Base-by-base conservation (phyloP, 176 grass and related monocot genomes). In the Cocos nucifera region DNA sequence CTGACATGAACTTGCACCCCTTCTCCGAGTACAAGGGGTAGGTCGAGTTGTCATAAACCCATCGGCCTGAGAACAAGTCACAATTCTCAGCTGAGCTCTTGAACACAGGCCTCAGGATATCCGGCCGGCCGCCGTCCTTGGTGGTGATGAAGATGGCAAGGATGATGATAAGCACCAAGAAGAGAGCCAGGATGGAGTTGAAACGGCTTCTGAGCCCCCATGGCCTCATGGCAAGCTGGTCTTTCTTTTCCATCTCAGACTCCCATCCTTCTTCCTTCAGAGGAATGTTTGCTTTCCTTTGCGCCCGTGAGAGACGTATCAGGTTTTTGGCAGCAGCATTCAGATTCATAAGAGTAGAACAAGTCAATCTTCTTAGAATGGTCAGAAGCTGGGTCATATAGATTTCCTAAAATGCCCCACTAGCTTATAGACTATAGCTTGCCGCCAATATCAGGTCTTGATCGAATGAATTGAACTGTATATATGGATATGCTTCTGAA, bases 1-100 rank as follows among this genome's bases (percentile, higher is more conserved):
- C 89, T 6, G 85, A 95, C 85, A 95, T 86, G 61, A 95, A 85
- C 50, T 62, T 70, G 72, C 89, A 95, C 29, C 74, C 76, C 23
- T 73, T 83, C 85, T 95, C 89, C 22, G 56, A 35, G 77, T 95
- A 86, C 53, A 95, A 54, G 8, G 85, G 79, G 56, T 81, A 83
- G 32, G 53, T 48, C n/a, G 21, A 59, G 32, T 63, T 70, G 22
- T 89, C 82, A 39, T 86, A 86, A 22, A 95, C 85, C 89, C 89
- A 95, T 56, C 30, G 51, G 3, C 89, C 89, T 4, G 79, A 77
- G 17, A 71, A 89, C 52, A 86, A 68, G 65, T 95, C 73, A 51
- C 89, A 95, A 5, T 53, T 56, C 10, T 50, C 75, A 16, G 6
- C 39, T 1, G 29, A 17, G 14, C 49, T 26, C 27, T 51, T 56